Evolutionary conservation across 2,329 filamentous ascomycete genomes (phyloP).

Genomic region (Alternaria hordeiaustralica): DNA sequence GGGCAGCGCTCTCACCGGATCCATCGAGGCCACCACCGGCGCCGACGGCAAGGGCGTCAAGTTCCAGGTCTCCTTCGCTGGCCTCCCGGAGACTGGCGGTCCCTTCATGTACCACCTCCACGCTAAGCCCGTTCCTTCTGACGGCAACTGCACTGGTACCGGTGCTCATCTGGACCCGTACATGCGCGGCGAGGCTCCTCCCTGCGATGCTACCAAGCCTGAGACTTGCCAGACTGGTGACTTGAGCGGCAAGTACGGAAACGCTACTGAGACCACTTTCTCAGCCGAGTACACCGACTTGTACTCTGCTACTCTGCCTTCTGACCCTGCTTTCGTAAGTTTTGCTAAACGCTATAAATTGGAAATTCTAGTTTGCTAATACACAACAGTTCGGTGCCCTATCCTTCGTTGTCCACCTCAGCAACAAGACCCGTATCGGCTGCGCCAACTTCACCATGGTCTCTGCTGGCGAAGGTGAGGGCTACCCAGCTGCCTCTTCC

Average conservation of each 20-base stretch:
- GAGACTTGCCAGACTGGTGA: conserved; percentile 55
- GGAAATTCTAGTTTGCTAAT: neutral
- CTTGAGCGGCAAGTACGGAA: conserved; percentile 55
- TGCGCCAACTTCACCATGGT: conserved; percentile 62
- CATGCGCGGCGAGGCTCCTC: conserved; percentile 47
- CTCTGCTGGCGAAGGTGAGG: conserved; percentile 63
- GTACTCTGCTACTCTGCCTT: conserved; percentile 45
- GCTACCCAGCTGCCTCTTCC: neutral
- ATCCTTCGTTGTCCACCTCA: conserved; percentile 61
- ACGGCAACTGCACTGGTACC: conserved; percentile 54
- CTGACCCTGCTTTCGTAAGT: conserved; percentile 50
- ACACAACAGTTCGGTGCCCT: conserved; percentile 55
- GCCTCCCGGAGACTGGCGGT: conserved; percentile 51
- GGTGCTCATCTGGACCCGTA: conserved; percentile 54
- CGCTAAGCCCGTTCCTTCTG: conserved; percentile 49
- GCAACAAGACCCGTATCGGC: conserved; percentile 61
- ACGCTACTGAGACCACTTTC: conserved; percentile 40
- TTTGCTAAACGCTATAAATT: too few relatives aligned
- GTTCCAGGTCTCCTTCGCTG: conserved; percentile 50
- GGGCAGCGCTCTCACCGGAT: conserved; percentile 44
- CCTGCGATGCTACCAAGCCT: conserved; percentile 47
- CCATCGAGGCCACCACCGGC: conserved; percentile 41
- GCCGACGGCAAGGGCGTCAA: conserved; percentile 49
- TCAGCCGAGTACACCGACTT: conserved; percentile 42
- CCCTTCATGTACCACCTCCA: conserved; percentile 58